Evolutionary conservation across 805 yeast genomes (phyloP).

Genomic region (Metschnikowia peoriensis): DNA sequence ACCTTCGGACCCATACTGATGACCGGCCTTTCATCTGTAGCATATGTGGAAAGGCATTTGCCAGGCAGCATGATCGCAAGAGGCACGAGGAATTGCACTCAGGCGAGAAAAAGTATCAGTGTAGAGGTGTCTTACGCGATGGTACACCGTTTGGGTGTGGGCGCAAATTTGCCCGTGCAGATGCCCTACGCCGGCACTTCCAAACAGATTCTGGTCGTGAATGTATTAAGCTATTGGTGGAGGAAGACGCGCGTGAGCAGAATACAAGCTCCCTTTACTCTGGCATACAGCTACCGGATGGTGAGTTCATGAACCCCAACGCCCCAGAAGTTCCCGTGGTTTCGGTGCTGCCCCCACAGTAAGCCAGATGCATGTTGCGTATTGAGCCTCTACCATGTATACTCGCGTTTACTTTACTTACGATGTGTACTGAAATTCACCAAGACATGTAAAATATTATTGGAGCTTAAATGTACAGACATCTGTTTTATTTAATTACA

Average conservation of each 20-base stretch:
- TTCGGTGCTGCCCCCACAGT: constrained; percentile 41
- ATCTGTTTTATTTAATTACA: too few relatives aligned
- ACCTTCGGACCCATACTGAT: constrained; percentile 84
- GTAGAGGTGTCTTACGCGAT: constrained; percentile 61
- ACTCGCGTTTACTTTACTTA: background rate
- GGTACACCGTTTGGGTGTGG: constrained; percentile 48
- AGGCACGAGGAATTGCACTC: constrained; percentile 58
- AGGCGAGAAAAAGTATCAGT: constrained; percentile 72
- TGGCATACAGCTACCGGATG: constrained; percentile 21
- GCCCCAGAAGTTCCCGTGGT: constrained; percentile 28
- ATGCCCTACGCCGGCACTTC: constrained; percentile 44
- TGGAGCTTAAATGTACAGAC: too few relatives aligned
- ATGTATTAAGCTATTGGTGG: constrained; percentile 39
- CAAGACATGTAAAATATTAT: too few relatives aligned
- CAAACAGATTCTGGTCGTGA: constrained; percentile 48
- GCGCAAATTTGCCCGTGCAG: constrained; percentile 45
- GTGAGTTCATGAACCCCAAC: constrained; percentile 17
- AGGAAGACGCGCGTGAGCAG: constrained; percentile 39
- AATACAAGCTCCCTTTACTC: constrained; percentile 9
- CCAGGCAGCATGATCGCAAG: constrained; percentile 46
- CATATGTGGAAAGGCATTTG: constrained; percentile 75
- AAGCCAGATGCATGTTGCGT: background rate
- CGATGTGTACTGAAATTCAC: too few relatives aligned
- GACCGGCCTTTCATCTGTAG: constrained; percentile 75
- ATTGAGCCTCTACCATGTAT: background rate